Base-by-base conservation (phyloP, 768 basidiomycete genomes). In the Hirschioporus abietinus region DNA sequence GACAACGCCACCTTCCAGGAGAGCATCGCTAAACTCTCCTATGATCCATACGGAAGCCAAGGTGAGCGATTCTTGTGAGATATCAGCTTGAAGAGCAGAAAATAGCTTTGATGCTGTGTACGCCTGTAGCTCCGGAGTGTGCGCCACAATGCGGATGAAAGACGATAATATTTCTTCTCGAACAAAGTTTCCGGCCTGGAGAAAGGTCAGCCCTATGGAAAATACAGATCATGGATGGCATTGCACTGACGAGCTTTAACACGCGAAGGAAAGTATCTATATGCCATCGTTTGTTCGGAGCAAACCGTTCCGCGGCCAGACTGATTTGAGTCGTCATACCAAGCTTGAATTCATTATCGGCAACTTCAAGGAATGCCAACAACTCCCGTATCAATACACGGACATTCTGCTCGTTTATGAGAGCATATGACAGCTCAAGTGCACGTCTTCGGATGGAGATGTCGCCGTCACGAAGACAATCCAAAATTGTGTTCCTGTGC, bases 261-360 rank as follows among this genome's bases (percentile, higher is more conserved):
- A 95, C 93, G 30, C 97, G 86, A 62, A 99, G 78, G 4, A 98
- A 93, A 0, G 97, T 99, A 76, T 99, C 97, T 64, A 99, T 99
- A 75, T 99, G 97, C 96, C 96, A 99, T 69, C 97, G 84, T 78
- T 96, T 96, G 77, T 96, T 98, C 0, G 97, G 97, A 0, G 96
- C 96, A 74, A 93, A 99, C 60, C 95, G 83, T 77, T 99, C 97
- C 0, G 97, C 97, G 1, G 95, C 96, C 26, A 98, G 81, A 65
- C 90, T 93, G 62, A 99, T 95, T 76, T 99, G 96, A 0, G 96
- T 98, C 0, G 97, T 99, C 88, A 99, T 91, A 0, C 94, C 92
- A 17, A 94, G 86, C 79, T 99, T 99, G 82, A 99, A 99, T 75
- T 99, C 97, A 69, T 98, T 96, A 73, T 99, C 97, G 34, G 97